Evolutionary conservation across 257 asterid genomes (phyloP), one percentile per base, ranked within the genome.

Genomic region (Sherardia arvensis): DNA sequence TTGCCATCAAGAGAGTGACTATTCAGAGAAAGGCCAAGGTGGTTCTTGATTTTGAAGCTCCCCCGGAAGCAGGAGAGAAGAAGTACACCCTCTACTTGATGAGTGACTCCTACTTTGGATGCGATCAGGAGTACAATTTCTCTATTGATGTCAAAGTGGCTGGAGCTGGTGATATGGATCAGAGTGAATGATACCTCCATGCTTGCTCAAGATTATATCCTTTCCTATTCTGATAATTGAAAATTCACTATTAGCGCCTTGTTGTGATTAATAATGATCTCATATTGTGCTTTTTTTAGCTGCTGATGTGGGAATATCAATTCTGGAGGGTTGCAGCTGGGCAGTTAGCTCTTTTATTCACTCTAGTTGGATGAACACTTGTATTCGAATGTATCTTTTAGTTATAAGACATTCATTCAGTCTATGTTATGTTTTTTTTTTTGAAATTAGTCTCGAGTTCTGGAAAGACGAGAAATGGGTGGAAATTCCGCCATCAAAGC

Each of bases 31-130:
- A 66, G 30, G 67, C 78, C 7, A 69, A 47, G 26, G 73, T 71
- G 56, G 74, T 59, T 53, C 83, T 78, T 54, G 76, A 71, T 62
- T 78, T 78, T 58, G 72, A 79, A 54, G 80, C 78, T 30, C 80
- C 83, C 27, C 18, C 71, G 0, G 78, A 74, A 65, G 27, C 75
- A 51, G 79, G 77, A 59, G 69, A 53, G 40, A 74, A 64, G 80
- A 28, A 29, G 0, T 78, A 59, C 53, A 78, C 74, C 0, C 67
- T 78, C 7, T 74, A 78, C 63, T 78, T 74, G 53, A 78, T 74
- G 77, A 70, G 73, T 40, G 77, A 78, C 61, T 78, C 79, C 9
- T 78, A 78, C 53, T 18, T 78, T 53, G 83, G 83, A 14, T 78
- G 77, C 20, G 79, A 77, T 61, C 72, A 77, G 72, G 79, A 77